Percentiles rank a stretch among this genome's conserved stretches.
Conservation (phyloP, 805 yeast species). For the Wickerhamiella spandovensis region DNA sequence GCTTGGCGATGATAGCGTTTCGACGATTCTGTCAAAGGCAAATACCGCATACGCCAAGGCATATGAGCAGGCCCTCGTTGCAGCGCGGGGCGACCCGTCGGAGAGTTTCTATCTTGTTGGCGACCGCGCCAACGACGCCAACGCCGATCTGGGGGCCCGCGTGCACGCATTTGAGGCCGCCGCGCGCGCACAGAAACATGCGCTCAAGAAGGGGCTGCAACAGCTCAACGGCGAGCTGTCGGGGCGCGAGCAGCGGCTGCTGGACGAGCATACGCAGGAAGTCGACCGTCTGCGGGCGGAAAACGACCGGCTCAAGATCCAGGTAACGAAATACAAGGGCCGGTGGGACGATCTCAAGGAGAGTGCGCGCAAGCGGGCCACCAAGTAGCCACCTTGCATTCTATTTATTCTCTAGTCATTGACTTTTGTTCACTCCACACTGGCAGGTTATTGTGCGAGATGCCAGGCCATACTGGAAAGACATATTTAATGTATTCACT, state of each 20-base stretch:
- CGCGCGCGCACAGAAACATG: constrained; percentile 20
- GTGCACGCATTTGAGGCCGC: constrained; percentile 21
- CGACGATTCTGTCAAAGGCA: constrained; percentile 10
- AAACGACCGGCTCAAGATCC: constrained; percentile 23
- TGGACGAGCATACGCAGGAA: constrained; percentile 28
- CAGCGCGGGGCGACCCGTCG: constrained; percentile 10
- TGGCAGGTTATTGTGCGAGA: no score
- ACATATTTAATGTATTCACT: no score
- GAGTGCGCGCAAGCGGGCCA: constrained; percentile 39
- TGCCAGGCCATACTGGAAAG: no score
- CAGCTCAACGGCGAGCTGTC: constrained; percentile 28
- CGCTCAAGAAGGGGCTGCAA: constrained; percentile 20
- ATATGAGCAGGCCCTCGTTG: constrained; percentile 12
- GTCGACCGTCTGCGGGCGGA: constrained; percentile 18
- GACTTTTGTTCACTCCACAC: background rate
- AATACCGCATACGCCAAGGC: constrained; percentile 13
- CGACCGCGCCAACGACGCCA: constrained; percentile 16
- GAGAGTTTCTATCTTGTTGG: constrained; percentile 26
- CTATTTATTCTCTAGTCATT: background rate
- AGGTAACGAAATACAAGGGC: constrained; percentile 38
- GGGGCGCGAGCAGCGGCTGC: constrained; percentile 28
- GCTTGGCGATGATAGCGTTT: constrained; percentile 12
- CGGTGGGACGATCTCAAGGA: constrained; percentile 58
- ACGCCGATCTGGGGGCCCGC: constrained; percentile 21
- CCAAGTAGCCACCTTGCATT: background rate